Evolutionary conservation across 805 yeast genomes (phyloP).

Genomic region (Kazachstania taianensis): DNA sequence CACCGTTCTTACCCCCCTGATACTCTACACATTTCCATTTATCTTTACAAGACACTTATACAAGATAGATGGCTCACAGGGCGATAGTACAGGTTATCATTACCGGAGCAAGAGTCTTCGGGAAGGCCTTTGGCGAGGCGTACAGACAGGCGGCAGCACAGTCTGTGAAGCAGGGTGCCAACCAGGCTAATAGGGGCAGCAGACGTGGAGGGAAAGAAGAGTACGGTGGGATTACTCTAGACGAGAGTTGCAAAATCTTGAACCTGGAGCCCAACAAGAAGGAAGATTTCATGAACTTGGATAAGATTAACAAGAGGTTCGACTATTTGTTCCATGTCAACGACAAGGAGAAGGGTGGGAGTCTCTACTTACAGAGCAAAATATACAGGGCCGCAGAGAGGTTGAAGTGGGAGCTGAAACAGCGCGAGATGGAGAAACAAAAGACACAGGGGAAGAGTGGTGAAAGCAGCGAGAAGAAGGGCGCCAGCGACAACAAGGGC

Average conservation of each 20-base stretch:
- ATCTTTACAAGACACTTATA: too few species aligned
- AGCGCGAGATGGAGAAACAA: slow-evolving; percentile 15
- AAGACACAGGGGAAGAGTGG: too few species aligned
- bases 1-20: too few species aligned
- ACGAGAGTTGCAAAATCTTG: slow-evolving; percentile 85
- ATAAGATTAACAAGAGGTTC: slow-evolving; percentile 59
- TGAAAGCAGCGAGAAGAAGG: too few species aligned
- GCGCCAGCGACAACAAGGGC: too few species aligned
- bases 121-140: slow-evolving; percentile 93
- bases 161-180: slow-evolving; percentile 61
- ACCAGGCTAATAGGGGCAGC: slow-evolving; percentile 29
- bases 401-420: slow-evolving; percentile 57
- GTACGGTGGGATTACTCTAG: slow-evolving; percentile 69
- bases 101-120: slow-evolving; percentile 93
- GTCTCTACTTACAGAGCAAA: slow-evolving; percentile 87
- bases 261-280: slow-evolving; percentile 56
- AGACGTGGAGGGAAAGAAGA: slow-evolving; percentile 33
- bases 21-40: too few species aligned
- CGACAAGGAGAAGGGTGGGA: slow-evolving; percentile 90
- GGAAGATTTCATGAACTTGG: slow-evolving; percentile 40
- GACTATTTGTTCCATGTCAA: slow-evolving; percentile 79
- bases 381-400: slow-evolving; percentile 92
- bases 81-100: slow-evolving; percentile 77
- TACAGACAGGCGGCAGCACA: slow-evolving; percentile 94
- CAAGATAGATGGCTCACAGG: slow-evolving; percentile 67